Base-by-base conservation (phyloP, 805 yeast genomes). In the Peterozyma toletana region DNA sequence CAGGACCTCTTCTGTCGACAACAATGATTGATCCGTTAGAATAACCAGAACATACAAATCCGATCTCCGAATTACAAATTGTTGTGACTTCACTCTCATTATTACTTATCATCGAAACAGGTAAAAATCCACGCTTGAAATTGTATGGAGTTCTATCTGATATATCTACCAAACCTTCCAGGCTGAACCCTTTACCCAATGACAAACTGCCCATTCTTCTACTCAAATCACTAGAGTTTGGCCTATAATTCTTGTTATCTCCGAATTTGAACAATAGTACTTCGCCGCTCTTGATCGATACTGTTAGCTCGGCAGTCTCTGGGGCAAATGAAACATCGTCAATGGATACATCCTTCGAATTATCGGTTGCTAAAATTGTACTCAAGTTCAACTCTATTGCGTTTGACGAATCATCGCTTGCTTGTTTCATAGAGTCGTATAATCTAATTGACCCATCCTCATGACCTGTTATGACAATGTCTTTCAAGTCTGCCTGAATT, bases 21-120 rank as follows among this genome's bases (percentile, higher is more conserved):
- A 91, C 79, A 2, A 83, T 62, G 14, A 91, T 48, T 33, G 78
- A 71, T n/a, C 98, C 97, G 11, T 80, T 73, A 38, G 73, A 73
- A 58, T 84, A 88, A 1, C 86, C 95, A 36, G 86, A 67, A 0
- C 85, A 93, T 9, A 84, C 86, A 64, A 93, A 90, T 0, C 96
- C 96, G 40, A 88, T 70, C 49, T 83, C 75, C 48, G 90, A 81
- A 59, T 85, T 75, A 43, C 74, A 70, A 40, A 90, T 48, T 1
- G 86, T 75, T 0, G 90, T 68, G 9, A 86, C 80, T 3, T 57
- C 57, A 0, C 80, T 78, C 41, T 60, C 56, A 33, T 63, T 62
- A 34, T 46, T 33, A 14, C 73, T 71, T 35, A 70, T 65, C 14
- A 80, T 50, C 2, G 71, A 67, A 38, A 69, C 65, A 0, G 91